Evolutionary conservation across 768 basidiomycete genomes (phyloP).

Genomic region (Lactifluus echinatus): DNA sequence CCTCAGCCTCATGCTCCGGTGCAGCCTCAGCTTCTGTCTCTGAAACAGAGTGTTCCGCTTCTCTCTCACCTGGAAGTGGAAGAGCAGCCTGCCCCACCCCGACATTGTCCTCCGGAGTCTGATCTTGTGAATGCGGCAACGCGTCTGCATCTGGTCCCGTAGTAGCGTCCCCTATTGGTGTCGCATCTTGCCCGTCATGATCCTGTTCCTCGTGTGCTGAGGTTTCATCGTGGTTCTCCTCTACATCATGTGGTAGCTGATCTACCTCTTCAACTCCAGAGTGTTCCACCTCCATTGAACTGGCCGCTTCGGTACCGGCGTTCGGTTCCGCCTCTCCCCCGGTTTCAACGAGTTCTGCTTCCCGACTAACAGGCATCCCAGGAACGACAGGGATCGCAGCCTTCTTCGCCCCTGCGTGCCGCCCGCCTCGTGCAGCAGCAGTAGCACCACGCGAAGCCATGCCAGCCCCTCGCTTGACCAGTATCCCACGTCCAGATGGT

Average conservation of each 20-base stretch:
- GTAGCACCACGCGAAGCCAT: constrained; percentile 18
- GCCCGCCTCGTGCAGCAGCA: constrained; percentile 23
- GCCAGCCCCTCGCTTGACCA: constrained; percentile 12
- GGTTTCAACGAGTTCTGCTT: background rate
- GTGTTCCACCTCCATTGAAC: background rate
- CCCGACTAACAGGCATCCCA: constrained; percentile 21
- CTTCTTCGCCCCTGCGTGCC: constrained; percentile 22
- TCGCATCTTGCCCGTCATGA: constrained; percentile 17
- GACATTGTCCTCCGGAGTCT: background rate
- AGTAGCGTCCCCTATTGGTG: background rate
- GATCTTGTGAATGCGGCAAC: background rate
- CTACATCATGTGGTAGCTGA: constrained; percentile 13
- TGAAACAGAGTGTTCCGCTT: constrained; percentile 1
- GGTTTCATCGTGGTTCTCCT: constrained; percentile 13
- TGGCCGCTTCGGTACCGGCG: background rate
- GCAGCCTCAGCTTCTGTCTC: constrained; percentile 11
- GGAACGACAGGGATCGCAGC: constrained; percentile 18
- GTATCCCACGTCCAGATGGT: constrained; percentile 27
- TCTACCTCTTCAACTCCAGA: constrained; percentile 20
- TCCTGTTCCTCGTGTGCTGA: constrained; percentile 3
- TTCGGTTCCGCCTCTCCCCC: constrained; percentile 1
- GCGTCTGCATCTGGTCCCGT: constrained; percentile 4
- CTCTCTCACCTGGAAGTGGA: constrained; percentile 12
- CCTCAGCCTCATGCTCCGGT: constrained; percentile 15
- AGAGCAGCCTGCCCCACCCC: constrained; percentile 2